Evolutionary conservation across 495 filamentous ascomycete species (phyloP), one percentile per base, ranked within the genome.

Genomic region (Patellaria atrata): DNA sequence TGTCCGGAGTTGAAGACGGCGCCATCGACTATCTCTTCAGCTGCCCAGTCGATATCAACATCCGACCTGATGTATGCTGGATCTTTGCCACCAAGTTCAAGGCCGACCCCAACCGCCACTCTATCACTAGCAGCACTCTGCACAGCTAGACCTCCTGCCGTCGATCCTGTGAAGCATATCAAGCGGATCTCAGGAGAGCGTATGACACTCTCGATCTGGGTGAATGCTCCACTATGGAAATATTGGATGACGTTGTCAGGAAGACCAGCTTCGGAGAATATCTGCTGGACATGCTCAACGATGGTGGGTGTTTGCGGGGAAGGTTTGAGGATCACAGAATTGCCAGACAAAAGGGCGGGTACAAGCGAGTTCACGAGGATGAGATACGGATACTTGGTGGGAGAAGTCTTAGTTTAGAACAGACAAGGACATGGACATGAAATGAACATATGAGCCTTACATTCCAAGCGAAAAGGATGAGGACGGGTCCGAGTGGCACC

Each of bases 1-100:
- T 97, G 89, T 14, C 89, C 89, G 20, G 82, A 91, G 59, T 94
- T 97, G 65, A 94, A 97, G 24, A 97, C 63, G 3, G 86, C 83
- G 3, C 87, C 84, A 48, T 94, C 86, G 19, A 93, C 81, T 39
- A 94, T 82, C 56, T 92, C 82, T 48, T 81, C 82, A 1, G 86
- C 86, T 1, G 78, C 86, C 86, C 84, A 93, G 19, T 70, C 68
- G 14, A 91, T 56, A 51, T 94, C 82, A 1, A 93, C 82, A 53
- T 94, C 87, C 9, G 64, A 69, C 33, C 85, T 68, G 12, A 94
- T 67, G 46, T 93, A 93, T 6, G 86, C 86, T 2, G 86, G 82
- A 53, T 94, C 87, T 43, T 94, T 94, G 24, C 86, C 86, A 21
- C 86, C 86, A 6, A 94, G 73, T 46, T 94, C 86, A 2, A 94